phyloP scores from a whole-genome alignment of 2,329 filamentous ascomycete genomes.

The Penicillium sp. region DNA sequence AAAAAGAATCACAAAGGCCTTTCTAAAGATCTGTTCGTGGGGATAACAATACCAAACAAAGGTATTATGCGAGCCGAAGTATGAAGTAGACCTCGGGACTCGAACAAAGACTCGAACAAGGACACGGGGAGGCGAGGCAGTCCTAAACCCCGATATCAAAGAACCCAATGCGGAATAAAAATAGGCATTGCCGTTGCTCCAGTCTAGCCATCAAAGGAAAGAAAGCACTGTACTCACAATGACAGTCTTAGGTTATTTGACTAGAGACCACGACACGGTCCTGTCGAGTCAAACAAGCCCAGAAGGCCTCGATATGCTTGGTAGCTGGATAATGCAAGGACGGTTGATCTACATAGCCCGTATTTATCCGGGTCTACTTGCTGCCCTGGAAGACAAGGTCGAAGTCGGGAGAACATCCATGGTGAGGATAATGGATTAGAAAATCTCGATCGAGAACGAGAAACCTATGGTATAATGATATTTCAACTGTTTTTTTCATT shows the following conservation, averaged over 20 bases:
- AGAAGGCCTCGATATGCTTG: no score
- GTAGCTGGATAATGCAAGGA: not conserved
- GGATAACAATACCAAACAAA: not conserved
- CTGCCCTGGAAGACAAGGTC: not conserved
- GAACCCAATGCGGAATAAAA: not conserved
- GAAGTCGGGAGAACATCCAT: not conserved
- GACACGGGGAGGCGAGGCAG: not conserved
- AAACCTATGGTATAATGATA: slow-evolving; percentile 17
- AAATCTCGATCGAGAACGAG: slow-evolving; percentile 7
- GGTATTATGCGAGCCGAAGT: not conserved
- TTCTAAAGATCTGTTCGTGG: not conserved
- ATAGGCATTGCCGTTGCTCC: not conserved
- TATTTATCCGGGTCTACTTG: not conserved
- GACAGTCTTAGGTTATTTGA: not conserved
- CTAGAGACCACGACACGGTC: not conserved
- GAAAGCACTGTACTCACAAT: not conserved
- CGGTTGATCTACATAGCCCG: not conserved
- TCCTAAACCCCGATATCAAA: not conserved
- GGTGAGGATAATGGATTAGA: slow-evolving; percentile 4
- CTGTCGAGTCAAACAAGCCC: not conserved
- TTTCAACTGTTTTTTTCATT: slow-evolving; percentile 37
- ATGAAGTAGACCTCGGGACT: not conserved
- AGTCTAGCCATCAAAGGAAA: not conserved
- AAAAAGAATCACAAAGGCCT: not conserved
- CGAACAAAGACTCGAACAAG: not conserved